Evolutionary conservation across 352 stramenopile genomes (phyloP), one percentile per base, ranked within the genome.

Genomic region (Globisporangium solare): DNA sequence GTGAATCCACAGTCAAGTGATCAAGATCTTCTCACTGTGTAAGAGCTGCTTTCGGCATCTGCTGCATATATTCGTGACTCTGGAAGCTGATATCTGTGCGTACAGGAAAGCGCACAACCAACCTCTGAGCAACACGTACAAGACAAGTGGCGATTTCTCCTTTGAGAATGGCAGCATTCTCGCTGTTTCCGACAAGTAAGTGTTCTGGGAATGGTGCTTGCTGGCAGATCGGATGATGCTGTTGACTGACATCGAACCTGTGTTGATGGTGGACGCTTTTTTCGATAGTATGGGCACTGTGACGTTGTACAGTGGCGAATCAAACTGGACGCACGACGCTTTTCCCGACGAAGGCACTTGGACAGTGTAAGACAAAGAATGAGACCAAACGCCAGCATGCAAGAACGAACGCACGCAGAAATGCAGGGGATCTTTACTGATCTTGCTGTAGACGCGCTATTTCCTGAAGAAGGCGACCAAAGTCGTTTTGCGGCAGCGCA

Each of bases 81-180:
- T 6, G 7, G 27, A 35, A 1, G 27, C 27, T 35, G 27, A 35
- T 6, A 6, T 35, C 51, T 47, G 15, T 14, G n/a, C 24, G 2
- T 37, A 32, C 48, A 62, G 56, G 35, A 42, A 27, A 17, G 47
- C 55, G 56, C 56, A 56, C 24, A 50, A 51, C 6, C 56, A 62
- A 32, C 42, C 47, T 2, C n/a, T 43, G n/a, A 58, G 13, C 58
- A 37, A 6, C n/a, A 10, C 40, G 24, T 90, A 86, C 74, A 90
- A 89, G 66, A 89, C 83, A 22, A 91, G 79, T 50, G 83, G 83
- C 12, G 77, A 79, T 32, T 90, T 88, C 48, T 85, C 79, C n/a
- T 66, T 66, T 32, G 74, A 79, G 41, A 70, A 64, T 43, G 68
- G 63, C 49, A 56, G 54, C 24, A 68, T 83, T 31, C 60, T 89